Evolutionary conservation across 768 basidiomycete genomes (phyloP).

Genomic region (Leccinum broughii): DNA sequence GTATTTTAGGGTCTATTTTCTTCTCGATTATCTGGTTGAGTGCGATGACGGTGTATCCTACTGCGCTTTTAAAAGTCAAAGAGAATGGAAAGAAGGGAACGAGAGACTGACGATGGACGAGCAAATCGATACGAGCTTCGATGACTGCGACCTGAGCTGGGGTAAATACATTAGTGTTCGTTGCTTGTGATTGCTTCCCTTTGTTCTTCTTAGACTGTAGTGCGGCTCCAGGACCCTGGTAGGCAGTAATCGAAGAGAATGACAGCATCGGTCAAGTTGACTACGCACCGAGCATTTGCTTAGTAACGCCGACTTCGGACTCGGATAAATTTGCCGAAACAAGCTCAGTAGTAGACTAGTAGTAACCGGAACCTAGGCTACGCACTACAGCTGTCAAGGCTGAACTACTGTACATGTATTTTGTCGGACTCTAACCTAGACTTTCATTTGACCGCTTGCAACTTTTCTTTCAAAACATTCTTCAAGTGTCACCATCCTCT

Average conservation of each 20-base stretch:
- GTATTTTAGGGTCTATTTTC: slow-evolving; percentile 69
- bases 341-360: background rate
- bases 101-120: slow-evolving; percentile 64
- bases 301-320: too few relatives aligned
- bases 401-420: background rate
- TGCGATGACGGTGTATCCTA: slow-evolving; percentile 84
- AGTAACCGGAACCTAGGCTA: too few relatives aligned
- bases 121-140: slow-evolving; percentile 65
- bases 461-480: slow-evolving; percentile 68
- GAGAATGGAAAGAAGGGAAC: background rate
- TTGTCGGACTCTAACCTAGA: background rate
- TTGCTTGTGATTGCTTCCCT: slow-evolving; percentile 38
- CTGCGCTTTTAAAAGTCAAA: slow-evolving; percentile 39
- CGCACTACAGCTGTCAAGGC: too few relatives aligned
- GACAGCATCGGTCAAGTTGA: too few relatives aligned
- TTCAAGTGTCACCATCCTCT: slow-evolving; percentile 89
- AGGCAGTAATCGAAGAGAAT: slow-evolving; percentile 62
- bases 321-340: background rate
- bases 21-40: slow-evolving; percentile 73
- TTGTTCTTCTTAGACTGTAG: slow-evolving; percentile 30
- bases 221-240: slow-evolving; percentile 14
- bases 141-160: slow-evolving; percentile 56
- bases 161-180: slow-evolving; percentile 42
- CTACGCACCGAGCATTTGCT: too few relatives aligned
- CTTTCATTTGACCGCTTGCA: slow-evolving; percentile 26